Conservation (phyloP, 768 basidiomycete genomes). For the Obba rivulosa region DNA sequence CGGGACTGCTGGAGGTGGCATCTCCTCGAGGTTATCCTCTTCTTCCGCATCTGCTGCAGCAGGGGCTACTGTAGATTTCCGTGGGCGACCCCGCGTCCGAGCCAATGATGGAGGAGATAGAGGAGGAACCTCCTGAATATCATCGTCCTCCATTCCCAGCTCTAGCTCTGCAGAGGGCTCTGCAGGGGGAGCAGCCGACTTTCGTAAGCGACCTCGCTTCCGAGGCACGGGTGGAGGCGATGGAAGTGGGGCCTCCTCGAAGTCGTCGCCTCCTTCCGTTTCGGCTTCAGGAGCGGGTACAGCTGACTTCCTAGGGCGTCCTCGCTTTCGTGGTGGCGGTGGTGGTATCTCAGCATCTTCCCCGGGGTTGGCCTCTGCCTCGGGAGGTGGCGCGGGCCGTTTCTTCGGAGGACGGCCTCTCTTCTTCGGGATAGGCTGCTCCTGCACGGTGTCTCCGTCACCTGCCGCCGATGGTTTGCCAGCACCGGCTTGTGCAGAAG, state of each 20-base stretch:
- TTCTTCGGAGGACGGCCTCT: conserved; percentile 10
- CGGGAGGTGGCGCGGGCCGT: neutral
- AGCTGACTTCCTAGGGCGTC: conserved; percentile 9
- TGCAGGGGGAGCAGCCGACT: no score
- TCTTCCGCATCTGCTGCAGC: neutral
- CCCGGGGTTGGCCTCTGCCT: no score
- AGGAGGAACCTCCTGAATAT: no score
- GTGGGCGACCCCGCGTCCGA: no score
- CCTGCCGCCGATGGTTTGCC: neutral
- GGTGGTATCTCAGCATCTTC: no score
- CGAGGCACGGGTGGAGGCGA: neutral
- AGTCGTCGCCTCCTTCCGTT: neutral
- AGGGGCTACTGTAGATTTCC: no score
- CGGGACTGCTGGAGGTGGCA: no score
- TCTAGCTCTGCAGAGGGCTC: no score
- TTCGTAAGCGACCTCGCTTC: no score
- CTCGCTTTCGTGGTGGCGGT: neutral
- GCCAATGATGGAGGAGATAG: no score
- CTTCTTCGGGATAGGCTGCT: neutral
- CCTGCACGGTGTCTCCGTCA: neutral
- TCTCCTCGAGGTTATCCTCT: neutral
- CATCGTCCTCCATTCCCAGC: no score
- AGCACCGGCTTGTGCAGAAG: neutral
- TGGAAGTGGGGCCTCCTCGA: neutral
- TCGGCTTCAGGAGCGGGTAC: no score